Evolutionary conservation across 805 yeast species (phyloP).

Genomic region (Saturnispora silvae): DNA sequence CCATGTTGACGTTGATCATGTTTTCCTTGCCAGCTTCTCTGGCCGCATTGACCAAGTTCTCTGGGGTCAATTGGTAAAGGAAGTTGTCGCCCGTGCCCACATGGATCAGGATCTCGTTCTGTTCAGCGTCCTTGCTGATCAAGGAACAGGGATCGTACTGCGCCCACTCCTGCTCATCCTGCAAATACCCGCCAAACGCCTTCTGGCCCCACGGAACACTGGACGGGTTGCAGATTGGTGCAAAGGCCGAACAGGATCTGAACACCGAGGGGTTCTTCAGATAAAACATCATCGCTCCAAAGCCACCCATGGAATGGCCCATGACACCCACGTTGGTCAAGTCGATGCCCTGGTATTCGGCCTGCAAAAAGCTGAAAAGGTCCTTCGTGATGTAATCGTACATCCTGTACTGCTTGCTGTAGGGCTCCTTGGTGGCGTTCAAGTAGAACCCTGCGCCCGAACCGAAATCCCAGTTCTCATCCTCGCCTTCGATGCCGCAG

Average conservation of each 20-base stretch:
- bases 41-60: conserved; percentile 52
- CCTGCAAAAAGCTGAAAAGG: conserved; percentile 42
- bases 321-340: conserved; percentile 52
- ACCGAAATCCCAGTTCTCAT: conserved; percentile 73
- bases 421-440: conserved; percentile 69
- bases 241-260: conserved; percentile 76
- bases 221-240: conserved; percentile 80
- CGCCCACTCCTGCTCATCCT: conserved; percentile 49
- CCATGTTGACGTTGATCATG: conserved; percentile 47
- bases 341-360: conserved; percentile 41
- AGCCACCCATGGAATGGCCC: conserved; percentile 99
- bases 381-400: conserved; percentile 72
- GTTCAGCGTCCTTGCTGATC: conserved; percentile 38
- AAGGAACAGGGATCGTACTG: conserved; percentile 80
- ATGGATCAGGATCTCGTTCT: conserved; percentile 56
- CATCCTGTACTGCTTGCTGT: conserved; percentile 71
- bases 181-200: conserved; percentile 66
- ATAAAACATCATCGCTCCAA: conserved; percentile 68
- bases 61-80: conserved; percentile 59
- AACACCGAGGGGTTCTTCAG: conserved; percentile 62
- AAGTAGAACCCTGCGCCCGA: conserved; percentile 93
- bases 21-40: conserved; percentile 49
- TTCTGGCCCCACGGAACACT: conserved; percentile 81
- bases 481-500: conserved; percentile 61
- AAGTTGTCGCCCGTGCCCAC: conserved; percentile 76